Base-by-base conservation (phyloP, 305 asterid species). In the Stenogyne calaminthoides region DNA sequence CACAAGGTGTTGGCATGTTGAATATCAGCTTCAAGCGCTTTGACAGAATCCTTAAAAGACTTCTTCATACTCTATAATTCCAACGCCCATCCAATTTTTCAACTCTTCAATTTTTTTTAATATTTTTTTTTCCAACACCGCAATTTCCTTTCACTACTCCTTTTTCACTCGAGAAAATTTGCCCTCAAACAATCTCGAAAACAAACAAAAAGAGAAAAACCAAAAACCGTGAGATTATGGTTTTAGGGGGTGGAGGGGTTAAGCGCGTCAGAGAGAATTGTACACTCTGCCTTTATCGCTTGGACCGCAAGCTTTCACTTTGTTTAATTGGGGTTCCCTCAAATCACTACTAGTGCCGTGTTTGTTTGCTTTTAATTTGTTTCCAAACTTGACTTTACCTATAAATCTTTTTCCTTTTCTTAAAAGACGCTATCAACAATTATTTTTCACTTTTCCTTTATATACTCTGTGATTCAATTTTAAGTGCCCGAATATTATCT, bases 11-110 rank as follows among this genome's bases (percentile, higher is more conserved):
- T 93, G 84, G 96, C 98, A 77, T 89, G 94, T 60, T 91, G 97
- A 80, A 93, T 89, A 88, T 91, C 97, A 78, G 98, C 97, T 91
- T 93, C 94, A 80, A 93, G 97, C 18, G 95, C 85, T 84, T 93
- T 93, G 59, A 93, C 85, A 74, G 98, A 93, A 85, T 93, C 98
- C 78, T 91, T 93, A 62, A 94, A 89, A 80, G 90, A 80, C 84
- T 89, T 55, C 60, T 20, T 55, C 60, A 55, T 94, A 92, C 51
- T 10, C 66, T 16, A 42, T 59, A 46, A 25, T 32, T 51, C 44
- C 59, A 9, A 78, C 78, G 83, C 86, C 87, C 72, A 76, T 72
- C 39, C 65, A 71, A 71, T 42, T 34, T 4, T 18, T 25, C 62
- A 77, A 37, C 63, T 25, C 10, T 9, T 19, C 29, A 6, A 25